Conservation (phyloP, 2,329 filamentous ascomycete genomes). For the Calonectria honghensis region DNA sequence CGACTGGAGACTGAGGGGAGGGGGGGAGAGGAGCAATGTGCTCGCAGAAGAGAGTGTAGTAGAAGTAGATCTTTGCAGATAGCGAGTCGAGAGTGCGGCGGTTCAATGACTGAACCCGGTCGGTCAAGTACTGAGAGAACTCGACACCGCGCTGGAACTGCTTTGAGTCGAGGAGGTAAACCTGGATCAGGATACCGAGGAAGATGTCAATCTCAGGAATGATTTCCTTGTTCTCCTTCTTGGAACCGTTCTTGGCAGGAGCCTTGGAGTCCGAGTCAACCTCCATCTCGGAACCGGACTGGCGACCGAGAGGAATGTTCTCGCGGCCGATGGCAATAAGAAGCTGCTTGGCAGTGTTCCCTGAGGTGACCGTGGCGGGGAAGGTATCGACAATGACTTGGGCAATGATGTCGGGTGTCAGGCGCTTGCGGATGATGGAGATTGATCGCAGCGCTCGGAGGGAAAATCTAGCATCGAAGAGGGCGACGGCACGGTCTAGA, state of each 20-base stretch:
- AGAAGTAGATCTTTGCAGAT: conserved; percentile 97
- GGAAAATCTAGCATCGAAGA: conserved; percentile 97
- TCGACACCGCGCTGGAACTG: conserved; percentile 86
- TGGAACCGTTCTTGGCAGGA: conserved; percentile 71
- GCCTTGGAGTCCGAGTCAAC: conserved; percentile 76
- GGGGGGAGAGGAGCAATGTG: conserved; percentile 90
- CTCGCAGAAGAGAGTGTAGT: conserved; percentile 97
- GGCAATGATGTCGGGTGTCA: conserved; percentile 87
- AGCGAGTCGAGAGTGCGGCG: conserved; percentile 95
- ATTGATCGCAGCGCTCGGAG: conserved; percentile 95
- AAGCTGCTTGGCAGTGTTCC: conserved; percentile 80
- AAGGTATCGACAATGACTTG: conserved; percentile 90
- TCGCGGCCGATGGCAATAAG: conserved; percentile 82
- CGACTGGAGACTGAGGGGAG: conserved; percentile 90
- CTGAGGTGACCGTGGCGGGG: conserved; percentile 75
- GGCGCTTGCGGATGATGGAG: conserved; percentile 93
- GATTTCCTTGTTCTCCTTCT: conserved; percentile 83
- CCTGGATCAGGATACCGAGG: conserved; percentile 89
- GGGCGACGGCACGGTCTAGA: conserved; percentile 91
- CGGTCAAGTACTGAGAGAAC: conserved; percentile 89
- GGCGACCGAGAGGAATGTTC: conserved; percentile 76
- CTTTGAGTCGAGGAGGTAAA: conserved; percentile 91
- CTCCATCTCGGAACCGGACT: conserved; percentile 81
- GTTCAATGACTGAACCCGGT: conserved; percentile 91
- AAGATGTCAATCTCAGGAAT: conserved; percentile 93